Conservation (phyloP, 1,284 basidiomycete genomes). For the Exobasidium rhododendri region DNA sequence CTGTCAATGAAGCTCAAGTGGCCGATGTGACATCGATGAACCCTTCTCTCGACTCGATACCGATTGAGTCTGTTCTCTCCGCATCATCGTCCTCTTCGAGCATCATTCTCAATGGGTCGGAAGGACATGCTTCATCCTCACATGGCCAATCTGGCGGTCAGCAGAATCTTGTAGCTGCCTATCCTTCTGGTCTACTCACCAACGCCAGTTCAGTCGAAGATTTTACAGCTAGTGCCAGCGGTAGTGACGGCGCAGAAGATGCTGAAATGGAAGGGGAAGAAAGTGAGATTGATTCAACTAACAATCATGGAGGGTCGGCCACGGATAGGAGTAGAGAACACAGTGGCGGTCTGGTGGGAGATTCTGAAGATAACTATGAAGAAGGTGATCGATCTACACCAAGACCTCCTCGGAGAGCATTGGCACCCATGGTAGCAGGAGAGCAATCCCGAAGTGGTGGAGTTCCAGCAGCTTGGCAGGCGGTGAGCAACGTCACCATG, state of each 20-base stretch:
- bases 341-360: neutral
- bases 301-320: neutral
- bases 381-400: constrained; percentile 37
- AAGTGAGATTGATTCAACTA: constrained; percentile 18
- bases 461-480: neutral
- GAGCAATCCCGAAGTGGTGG: constrained; percentile 11
- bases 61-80: constrained; percentile 3
- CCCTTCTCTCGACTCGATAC: constrained; percentile 20
- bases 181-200: constrained; percentile 14
- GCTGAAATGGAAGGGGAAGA: constrained; percentile 48
- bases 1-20: neutral
- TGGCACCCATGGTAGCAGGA: constrained; percentile 30
- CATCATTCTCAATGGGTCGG: neutral
- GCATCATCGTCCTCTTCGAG: constrained; percentile 15
- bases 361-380: constrained; percentile 16
- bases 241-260: constrained; percentile 47
- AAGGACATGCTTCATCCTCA: neutral
- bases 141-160: neutral
- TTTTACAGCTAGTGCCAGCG: constrained; percentile 38
- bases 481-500: neutral
- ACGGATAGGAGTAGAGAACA: neutral
- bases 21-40: neutral
- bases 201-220: constrained; percentile 36
- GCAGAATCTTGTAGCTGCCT: neutral
- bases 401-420: constrained; percentile 28